These are phyloP conservation scores for Fraxinus nigra DNA, from an alignment of 305 asterid genomes.

Conservation along the genomic window DNA sequence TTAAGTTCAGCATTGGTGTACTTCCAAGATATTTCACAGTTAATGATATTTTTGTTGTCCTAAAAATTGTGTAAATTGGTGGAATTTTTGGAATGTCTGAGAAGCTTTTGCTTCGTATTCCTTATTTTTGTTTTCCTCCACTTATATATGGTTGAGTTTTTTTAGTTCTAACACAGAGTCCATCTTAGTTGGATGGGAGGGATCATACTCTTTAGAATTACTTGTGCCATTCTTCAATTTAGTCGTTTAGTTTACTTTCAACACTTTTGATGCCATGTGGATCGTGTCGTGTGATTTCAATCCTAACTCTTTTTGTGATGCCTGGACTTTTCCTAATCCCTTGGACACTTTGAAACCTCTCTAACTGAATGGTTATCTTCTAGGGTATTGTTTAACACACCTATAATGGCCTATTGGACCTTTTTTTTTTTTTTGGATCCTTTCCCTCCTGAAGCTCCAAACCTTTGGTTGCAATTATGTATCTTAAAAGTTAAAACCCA, in stretches of 20 bases:
- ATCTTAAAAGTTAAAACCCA: background rate
- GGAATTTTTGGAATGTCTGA: background rate
- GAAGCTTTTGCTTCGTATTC: background rate
- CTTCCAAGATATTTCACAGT: background rate
- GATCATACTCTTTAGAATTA: background rate
- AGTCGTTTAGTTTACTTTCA: background rate
- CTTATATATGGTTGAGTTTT: background rate
- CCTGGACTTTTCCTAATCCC: background rate
- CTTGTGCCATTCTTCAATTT: background rate
- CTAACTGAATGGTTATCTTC: background rate
- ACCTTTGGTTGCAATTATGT: background rate
- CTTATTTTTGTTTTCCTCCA: background rate
- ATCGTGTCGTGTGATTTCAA: background rate
- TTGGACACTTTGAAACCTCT: background rate
- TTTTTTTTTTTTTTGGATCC: background rate
- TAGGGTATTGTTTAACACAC: background rate
- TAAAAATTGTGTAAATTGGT: background rate
- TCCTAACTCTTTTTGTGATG: background rate
- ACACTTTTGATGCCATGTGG: background rate
- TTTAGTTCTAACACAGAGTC: background rate
- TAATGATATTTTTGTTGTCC: background rate
- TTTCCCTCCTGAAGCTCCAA: background rate
- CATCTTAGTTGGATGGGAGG: background rate
- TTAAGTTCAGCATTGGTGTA: background rate
- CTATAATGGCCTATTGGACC: background rate